Evolutionary conservation across 768 basidiomycete species (phyloP).

Genomic region (Suillus fuscotomentosus): DNA sequence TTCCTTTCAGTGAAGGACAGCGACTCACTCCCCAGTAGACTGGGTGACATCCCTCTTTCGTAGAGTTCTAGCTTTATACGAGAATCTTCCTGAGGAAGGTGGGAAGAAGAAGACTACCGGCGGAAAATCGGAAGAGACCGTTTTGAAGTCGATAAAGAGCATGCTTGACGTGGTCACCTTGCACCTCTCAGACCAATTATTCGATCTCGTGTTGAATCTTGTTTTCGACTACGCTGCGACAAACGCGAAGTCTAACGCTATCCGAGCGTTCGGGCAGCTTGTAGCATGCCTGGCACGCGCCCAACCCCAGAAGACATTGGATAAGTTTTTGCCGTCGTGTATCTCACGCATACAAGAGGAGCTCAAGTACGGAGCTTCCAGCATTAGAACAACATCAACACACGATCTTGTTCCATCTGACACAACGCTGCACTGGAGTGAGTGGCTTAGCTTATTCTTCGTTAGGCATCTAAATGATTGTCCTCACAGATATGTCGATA

Average conservation of each 20-base stretch:
- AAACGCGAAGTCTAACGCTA: conserved; percentile 89
- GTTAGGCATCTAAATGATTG: neutral
- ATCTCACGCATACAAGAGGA: conserved; percentile 77
- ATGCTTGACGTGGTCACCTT: conserved; percentile 81
- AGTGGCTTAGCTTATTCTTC: conserved; percentile 21
- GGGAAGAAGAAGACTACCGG: conserved; percentile 84
- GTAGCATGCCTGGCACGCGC: conserved; percentile 82
- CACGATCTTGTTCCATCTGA: conserved; percentile 77
- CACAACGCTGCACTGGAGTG: conserved; percentile 93
- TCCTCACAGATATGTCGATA: conserved; percentile 66
- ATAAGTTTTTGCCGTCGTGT: conserved; percentile 80
- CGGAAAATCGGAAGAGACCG: conserved; percentile 76
- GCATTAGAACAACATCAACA: conserved; percentile 74
- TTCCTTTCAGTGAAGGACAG: neutral
- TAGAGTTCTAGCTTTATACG: conserved; percentile 77
- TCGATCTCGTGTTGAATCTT: conserved; percentile 82
- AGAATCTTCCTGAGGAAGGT: conserved; percentile 94
- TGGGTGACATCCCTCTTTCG: conserved; percentile 81
- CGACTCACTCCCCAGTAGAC: conserved; percentile 40
- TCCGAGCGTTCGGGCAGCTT: conserved; percentile 85
- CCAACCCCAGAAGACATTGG: conserved; percentile 70
- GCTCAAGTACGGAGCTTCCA: conserved; percentile 87
- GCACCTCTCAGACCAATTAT: conserved; percentile 62
- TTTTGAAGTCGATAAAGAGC: conserved; percentile 75
- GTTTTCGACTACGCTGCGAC: conserved; percentile 87